Evolutionary conservation across 2,329 filamentous ascomycete genomes (phyloP), one percentile per base, ranked within the genome.

Genomic region (Fusarium sp.): DNA sequence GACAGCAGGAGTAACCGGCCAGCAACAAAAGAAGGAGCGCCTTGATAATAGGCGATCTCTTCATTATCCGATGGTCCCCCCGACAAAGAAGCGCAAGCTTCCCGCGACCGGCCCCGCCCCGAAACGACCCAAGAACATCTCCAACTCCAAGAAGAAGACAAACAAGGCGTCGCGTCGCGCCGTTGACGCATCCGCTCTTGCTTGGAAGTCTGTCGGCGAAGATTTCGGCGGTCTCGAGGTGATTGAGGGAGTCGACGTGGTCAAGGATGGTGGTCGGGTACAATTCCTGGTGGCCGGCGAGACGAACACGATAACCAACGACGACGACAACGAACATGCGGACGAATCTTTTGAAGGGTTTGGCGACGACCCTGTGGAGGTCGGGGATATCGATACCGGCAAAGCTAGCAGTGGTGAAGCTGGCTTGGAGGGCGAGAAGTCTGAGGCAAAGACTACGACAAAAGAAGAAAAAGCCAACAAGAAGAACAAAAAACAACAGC

Each of bases 201-300:
- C 84, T 80, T 92, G 90, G 90, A 86, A 88, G 76, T 91, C 96
- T 54, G 94, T 98, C 84, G 94, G 94, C n/a, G 95, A 97, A 73
- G 97, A 97, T 0, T 98, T 99, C 82, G 97, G 92, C 78, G 95
- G 94, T 0, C 85, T 99, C 2, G 95, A 99, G 79, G 95, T 98
- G 79, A 92, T 98, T 56, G 94, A 97, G 17, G 95, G 94, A 61
- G 94, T 99, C 2, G 94, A 98, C 33, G 88, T 99, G n/a, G 86
- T 97, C 47, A 90, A 88, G 71, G 87, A 92, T 33, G 91, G 90
- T 9, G 84, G 87, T 62, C 87, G 85, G 7, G 82, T 92, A 32
- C 86, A 88, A 78, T 92, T 92, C 82, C 84, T 92, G 76, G 80
- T 85, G 40, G 75, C 69, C 38, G 75, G 79, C 52, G 71, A 83